Evolutionary conservation across 331 rosid species (phyloP), one percentile per base, ranked within the genome.

Genomic region (Malus hybrid): DNA sequence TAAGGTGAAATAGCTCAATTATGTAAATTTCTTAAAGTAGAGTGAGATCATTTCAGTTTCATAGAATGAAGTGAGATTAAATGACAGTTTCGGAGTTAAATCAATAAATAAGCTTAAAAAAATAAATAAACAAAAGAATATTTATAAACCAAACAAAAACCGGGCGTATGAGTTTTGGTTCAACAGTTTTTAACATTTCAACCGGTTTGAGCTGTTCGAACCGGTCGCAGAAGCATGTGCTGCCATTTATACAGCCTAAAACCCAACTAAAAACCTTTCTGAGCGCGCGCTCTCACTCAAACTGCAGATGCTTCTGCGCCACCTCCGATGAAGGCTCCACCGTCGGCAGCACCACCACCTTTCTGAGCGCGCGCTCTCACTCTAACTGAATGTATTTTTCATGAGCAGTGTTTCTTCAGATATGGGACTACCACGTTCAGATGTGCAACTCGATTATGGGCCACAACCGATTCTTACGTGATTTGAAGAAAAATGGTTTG

Each of bases 391-490:
- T 7, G 18, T 62, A 31, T 4, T 15, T 31, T 16, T 4, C 42
- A 16, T 64, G 68, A 32, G 22, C 68, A 31, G 68, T 5, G 44
- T 64, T 64, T 64, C 68, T 31, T 15, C 44, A 7, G 11, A 10
- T 15, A 4, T 16, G 42, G 5, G 22, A 6, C 68, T 7, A 28
- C 22, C 42, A 31, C 13, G 13, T 31, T 31, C 68, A 15, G 80
- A 81, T 63, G 77, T 84, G 44, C 83, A 71, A 8, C 81, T 92
- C 67, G 72, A 65, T 61, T 80, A 61, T 42, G 90, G 93, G 65
- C 64, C 87, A 32, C 74, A 28, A 61, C 89, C 94, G 42, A 80
- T 88, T 76, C 75, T 88, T 44, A 72, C 86, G 56, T 80, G 79
- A 83, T 66, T 57, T 59, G 72, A 67, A 61, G 27, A 7, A 66